Base-by-base conservation (phyloP, 164 flowering plant genomes). In the Stephania cephalantha region DNA sequence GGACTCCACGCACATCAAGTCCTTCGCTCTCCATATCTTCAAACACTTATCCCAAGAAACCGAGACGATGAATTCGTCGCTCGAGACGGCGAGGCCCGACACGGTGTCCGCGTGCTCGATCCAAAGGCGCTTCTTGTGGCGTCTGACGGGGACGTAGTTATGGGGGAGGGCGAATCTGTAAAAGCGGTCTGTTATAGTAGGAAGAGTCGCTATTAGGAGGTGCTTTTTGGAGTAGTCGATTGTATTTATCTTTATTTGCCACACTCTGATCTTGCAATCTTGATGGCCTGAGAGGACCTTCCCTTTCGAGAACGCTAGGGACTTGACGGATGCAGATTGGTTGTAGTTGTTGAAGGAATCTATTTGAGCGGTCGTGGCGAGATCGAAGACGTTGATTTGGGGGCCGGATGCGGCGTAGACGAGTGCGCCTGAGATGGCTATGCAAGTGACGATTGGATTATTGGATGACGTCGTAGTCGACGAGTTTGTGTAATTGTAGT, bases 61-160 rank as follows among this genome's bases (percentile, higher is more conserved):
- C 3, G 97, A 92, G 77, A 82, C 88, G 53, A 92, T 73, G 20
- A 85, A 20, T 4, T 87, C 86, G 64, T 87, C 86, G 64, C 77
- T 68, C 9, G 30, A 48, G 17, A 84, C 83, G 44, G 87, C 86
- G 42, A 92, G 84, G 35, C 85, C 88, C 1, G 98, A 88, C 18
- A 94, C 91, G 70, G 97, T 91, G 81, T 95, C 97, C 44, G 83
- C 82, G 80, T 95, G 97, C 64, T 91, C 85, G 50, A 91, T 85
- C 98, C 97, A 92, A 4, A 95, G 86, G 73, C 77, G 85, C 48
- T 82, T 86, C 83, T 79, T 81, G 81, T 94, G 98, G 3, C 97
- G 89, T 11, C 97, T 82, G 25, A 92, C 85, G 5, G 71, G 81
- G 35, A 89, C 91, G 83, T 92, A 89, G 75, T 89, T 92, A 69